These are phyloP conservation scores for Claviceps cyperi DNA, from an alignment of 2,329 filamentous ascomycete genomes.

Conservation along the genomic window DNA sequence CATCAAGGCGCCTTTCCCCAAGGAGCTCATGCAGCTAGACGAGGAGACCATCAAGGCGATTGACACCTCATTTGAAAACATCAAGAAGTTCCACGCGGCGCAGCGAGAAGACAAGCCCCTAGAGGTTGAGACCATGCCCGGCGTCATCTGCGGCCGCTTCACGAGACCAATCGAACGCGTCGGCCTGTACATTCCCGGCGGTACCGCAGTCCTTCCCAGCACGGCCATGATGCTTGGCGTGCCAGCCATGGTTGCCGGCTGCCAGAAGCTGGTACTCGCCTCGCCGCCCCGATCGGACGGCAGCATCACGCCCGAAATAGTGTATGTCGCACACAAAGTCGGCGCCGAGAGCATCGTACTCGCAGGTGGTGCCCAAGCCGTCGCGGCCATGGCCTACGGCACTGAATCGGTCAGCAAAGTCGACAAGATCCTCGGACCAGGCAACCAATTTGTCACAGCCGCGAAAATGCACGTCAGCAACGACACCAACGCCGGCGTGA, in stretches of 20 bases:
- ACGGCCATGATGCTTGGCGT: slow-evolving; percentile 97
- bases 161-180: slow-evolving; percentile 84
- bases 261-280: slow-evolving; percentile 85
- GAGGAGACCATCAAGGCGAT: slow-evolving; percentile 84
- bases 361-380: slow-evolving; percentile 86
- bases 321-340: slow-evolving; percentile 93
- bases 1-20: slow-evolving; percentile 74
- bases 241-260: slow-evolving; percentile 92
- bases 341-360: slow-evolving; percentile 92
- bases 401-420: slow-evolving; percentile 91
- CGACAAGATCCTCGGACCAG: slow-evolving; percentile 94
- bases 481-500: slow-evolving; percentile 86
- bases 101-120: slow-evolving; percentile 75
- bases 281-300: slow-evolving; percentile 84
- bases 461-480: slow-evolving; percentile 98
- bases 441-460: slow-evolving; percentile 96
- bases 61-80: slow-evolving; percentile 87
- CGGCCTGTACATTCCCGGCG: slow-evolving; percentile 91
- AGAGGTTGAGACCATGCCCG: slow-evolving; percentile 91
- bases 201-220: slow-evolving; percentile 91
- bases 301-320: slow-evolving; percentile 86
- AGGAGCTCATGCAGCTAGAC: slow-evolving; percentile 70
- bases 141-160: slow-evolving; percentile 88
- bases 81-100: slow-evolving; percentile 81
- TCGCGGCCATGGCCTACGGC: slow-evolving; percentile 94